These are phyloP conservation scores for Marvania coccoides DNA, from an alignment of 139 green algal species.

Conservation along the genomic window DNA sequence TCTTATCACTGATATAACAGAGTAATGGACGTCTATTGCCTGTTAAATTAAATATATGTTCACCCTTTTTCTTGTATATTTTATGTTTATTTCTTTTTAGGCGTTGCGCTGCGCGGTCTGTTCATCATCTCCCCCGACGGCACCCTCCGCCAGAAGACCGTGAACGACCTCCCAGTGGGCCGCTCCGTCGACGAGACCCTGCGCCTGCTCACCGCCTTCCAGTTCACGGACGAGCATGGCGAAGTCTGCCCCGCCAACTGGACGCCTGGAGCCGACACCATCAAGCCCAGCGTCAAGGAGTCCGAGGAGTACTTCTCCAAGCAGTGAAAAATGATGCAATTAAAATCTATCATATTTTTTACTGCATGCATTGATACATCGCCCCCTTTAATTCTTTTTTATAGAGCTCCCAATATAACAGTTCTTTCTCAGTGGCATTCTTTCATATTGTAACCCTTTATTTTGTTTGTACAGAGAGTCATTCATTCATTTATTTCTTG, in stretches of 20 bases:
- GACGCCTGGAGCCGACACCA: slow-evolving; percentile 65
- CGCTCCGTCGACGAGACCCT: slow-evolving; percentile 45
- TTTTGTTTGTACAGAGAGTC: no score
- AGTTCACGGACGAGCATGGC: slow-evolving; percentile 74
- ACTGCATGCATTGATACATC: neutral
- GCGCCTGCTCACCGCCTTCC: slow-evolving; percentile 40
- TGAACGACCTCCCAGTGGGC: slow-evolving; percentile 46
- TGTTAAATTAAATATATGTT: neutral
- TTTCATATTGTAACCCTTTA: no score
- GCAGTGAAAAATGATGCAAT: slow-evolving; percentile 6
- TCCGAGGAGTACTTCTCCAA: slow-evolving; percentile 56
- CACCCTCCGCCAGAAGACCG: slow-evolving; percentile 26
- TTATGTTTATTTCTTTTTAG: no score
- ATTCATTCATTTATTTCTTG: no score
- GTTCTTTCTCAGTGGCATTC: no score
- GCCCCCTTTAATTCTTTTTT: neutral
- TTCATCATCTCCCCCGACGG: slow-evolving; percentile 46
- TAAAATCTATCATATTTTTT: neutral
- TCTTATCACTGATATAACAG: slow-evolving; percentile 21
- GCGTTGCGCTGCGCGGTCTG: slow-evolving; percentile 29
- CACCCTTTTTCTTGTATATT: neutral
- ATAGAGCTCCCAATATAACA: neutral
- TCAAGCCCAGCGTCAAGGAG: slow-evolving; percentile 58
- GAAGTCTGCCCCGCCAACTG: slow-evolving; percentile 83
- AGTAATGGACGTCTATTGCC: slow-evolving; percentile 9